Evolutionary conservation across 805 yeast genomes (phyloP), one percentile per base, ranked within the genome.

Genomic region (Candida nemodendra): DNA sequence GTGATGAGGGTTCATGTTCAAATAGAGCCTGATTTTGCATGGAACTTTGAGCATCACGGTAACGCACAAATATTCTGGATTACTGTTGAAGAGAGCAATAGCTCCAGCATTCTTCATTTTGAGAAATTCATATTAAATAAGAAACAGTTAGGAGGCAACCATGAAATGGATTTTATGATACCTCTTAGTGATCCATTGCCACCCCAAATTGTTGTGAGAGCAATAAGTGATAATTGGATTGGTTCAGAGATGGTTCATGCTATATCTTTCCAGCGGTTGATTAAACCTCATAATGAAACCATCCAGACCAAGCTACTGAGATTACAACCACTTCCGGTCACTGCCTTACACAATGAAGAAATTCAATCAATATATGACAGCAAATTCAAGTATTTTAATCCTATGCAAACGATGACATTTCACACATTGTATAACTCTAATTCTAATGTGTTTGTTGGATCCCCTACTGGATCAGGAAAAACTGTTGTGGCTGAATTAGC

Each of bases 381-480:
- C 5, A 78, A 72, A 49, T 93, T 93, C 68, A 76, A 76, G 39
- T 91, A 85, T 62, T 93, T 93, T 72, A 93, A 93, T 57, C 98
- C 99, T 4, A 90, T 93, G 96, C 99, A 93, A 64, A 91, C 98
- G 0, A 91, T 91, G 98, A 76, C 84, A 0, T 93, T 93, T 65
- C 95, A 90, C 56, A 77, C 96, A 0, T 64, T 93, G 31, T 93
- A 90, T 64, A 80, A 93, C 59, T 66, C 83, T 1, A 77, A 84
- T 45, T 74, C 83, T 2, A 85, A 84, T 57, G 90, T 84, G 0
- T 85, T 93, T 60, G 86, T 93, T 30, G 99, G 99, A 8, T 89
- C 98, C 0, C 99, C 99, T 3, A 93, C 99, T 2, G 99, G 99
- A 17, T 91, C 97, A 0, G 99, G 99, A 50, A 93, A 93, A 61